These are phyloP conservation scores for Lipomyces kockii DNA, from an alignment of 805 yeast genomes.

Conservation along the genomic window DNA sequence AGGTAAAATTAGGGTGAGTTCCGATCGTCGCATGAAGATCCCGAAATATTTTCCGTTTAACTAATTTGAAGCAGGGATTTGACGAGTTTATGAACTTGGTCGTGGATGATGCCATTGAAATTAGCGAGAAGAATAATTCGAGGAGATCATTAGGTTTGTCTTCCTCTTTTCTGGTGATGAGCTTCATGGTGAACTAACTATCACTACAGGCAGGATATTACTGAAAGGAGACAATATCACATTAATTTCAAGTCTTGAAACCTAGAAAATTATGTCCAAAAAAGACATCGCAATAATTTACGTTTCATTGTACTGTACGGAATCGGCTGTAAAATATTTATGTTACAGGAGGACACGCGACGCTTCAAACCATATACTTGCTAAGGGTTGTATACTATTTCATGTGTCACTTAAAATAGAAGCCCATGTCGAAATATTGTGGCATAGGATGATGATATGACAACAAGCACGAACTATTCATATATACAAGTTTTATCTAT, in stretches of 20 bases:
- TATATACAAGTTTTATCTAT: not conserved
- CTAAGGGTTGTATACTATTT: not conserved
- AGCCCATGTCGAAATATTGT: not conserved
- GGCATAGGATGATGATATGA: not conserved
- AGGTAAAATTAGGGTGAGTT: constrained; percentile 65
- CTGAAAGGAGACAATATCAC: constrained; percentile 95
- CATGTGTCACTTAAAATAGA: not conserved
- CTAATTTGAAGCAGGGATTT: constrained; percentile 61
- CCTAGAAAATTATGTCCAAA: constrained; percentile 21
- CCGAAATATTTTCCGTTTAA: not conserved
- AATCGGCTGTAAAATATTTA: constrained; percentile 1
- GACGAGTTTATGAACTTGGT: constrained; percentile 96
- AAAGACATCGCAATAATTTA: not conserved
- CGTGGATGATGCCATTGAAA: constrained; percentile 65
- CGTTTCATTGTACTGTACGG: constrained; percentile 6
- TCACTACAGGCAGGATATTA: constrained; percentile 55
- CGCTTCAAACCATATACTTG: not conserved
- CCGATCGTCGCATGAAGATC: not conserved
- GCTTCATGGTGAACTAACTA: not conserved
- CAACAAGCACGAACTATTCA: not conserved
- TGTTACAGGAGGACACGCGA: too few relatives aligned
- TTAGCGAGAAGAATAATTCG: constrained; percentile 57
- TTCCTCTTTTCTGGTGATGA: not conserved
- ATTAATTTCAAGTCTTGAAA: constrained; percentile 55
- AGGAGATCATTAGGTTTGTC: constrained; percentile 61